These are phyloP conservation scores for Xerocomus amazonicus DNA, from an alignment of 1,284 basidiomycete genomes.

Conservation along the genomic window DNA sequence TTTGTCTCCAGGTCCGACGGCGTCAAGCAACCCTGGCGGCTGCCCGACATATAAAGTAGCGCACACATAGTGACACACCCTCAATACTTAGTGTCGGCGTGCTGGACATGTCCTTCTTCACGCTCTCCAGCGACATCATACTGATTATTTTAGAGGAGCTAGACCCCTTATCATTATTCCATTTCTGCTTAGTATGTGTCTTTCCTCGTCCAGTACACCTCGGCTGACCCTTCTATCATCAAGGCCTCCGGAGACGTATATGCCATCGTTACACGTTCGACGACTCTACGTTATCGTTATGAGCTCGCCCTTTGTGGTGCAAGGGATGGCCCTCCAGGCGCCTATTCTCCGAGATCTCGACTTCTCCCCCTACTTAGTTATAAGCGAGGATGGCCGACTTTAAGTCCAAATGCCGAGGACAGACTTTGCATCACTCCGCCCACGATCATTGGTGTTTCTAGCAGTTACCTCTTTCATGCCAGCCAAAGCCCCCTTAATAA, in stretches of 20 bases:
- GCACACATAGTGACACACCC: conserved; percentile 4
- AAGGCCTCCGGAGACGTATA: conserved; percentile 48
- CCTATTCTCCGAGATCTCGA: conserved; percentile 38
- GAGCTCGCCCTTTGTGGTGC: conserved; percentile 54
- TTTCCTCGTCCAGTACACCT: not conserved
- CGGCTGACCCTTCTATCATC: conserved; percentile 4
- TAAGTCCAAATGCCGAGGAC: conserved; percentile 49
- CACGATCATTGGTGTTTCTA: conserved; percentile 45
- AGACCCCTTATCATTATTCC: conserved; percentile 49
- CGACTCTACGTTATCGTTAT: conserved; percentile 50
- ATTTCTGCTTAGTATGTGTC: conserved; percentile 45
- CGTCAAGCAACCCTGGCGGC: conserved; percentile 21
- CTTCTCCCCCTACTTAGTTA: conserved; percentile 48
- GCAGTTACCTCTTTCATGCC: conserved; percentile 51
- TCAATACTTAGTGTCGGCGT: conserved; percentile 28
- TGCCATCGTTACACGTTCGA: conserved; percentile 42
- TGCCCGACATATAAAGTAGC: conserved; percentile 33
- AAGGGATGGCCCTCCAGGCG: conserved; percentile 47
- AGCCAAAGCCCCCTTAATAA: conserved; percentile 40
- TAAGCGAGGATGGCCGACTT: conserved; percentile 50
- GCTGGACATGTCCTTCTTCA: conserved; percentile 42
- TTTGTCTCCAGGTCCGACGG: conserved; percentile 32
- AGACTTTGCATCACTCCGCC: conserved; percentile 42
- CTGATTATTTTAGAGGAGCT: conserved; percentile 50
- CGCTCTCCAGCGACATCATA: conserved; percentile 51